A percentile compares a stretch with the other conserved stretches of the same genome.
Conservation (phyloP, 2,329 filamentous ascomycete species). For the Fusarium albosuccineum region DNA sequence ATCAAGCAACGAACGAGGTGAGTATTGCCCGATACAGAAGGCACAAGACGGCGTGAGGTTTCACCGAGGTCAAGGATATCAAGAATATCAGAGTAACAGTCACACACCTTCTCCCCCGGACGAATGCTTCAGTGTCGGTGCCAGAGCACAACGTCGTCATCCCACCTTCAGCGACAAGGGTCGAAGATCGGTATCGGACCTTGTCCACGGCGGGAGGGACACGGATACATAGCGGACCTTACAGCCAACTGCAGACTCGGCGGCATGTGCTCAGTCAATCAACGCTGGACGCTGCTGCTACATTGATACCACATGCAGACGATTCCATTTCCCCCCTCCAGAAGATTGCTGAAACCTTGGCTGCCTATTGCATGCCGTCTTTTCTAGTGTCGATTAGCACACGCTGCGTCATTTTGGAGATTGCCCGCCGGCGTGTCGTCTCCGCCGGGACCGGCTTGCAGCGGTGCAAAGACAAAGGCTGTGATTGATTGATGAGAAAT, state of each 20-base stretch:
- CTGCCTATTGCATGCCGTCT: constrained; percentile 28
- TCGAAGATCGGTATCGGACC: constrained; percentile 36
- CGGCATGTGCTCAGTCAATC: constrained; percentile 2
- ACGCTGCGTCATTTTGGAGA: constrained; percentile 43
- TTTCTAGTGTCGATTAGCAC: constrained; percentile 38
- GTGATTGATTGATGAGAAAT: constrained; percentile 7
- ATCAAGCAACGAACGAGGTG: background rate
- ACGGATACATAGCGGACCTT: constrained; percentile 21
- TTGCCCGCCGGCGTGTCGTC: constrained; percentile 2
- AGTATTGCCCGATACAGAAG: background rate
- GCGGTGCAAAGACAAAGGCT: constrained; percentile 26
- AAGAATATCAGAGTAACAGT: background rate
- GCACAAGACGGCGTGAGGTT: background rate
- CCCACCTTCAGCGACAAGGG: constrained; percentile 30
- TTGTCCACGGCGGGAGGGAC: constrained; percentile 16
- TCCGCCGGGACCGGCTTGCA: constrained; percentile 39
- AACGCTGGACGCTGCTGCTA: background rate
- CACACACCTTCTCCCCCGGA: constrained; percentile 19
- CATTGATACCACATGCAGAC: constrained; percentile 23
- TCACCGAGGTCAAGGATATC: constrained; percentile 4
- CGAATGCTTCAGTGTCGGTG: background rate
- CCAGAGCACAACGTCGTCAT: constrained; percentile 33
- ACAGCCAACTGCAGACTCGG: constrained; percentile 23
- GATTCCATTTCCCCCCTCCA: background rate
- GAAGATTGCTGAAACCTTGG: constrained; percentile 6